phyloP scores from a whole-genome alignment of 2,329 filamentous ascomycete genomes.

The Botrytis aclada region DNA sequence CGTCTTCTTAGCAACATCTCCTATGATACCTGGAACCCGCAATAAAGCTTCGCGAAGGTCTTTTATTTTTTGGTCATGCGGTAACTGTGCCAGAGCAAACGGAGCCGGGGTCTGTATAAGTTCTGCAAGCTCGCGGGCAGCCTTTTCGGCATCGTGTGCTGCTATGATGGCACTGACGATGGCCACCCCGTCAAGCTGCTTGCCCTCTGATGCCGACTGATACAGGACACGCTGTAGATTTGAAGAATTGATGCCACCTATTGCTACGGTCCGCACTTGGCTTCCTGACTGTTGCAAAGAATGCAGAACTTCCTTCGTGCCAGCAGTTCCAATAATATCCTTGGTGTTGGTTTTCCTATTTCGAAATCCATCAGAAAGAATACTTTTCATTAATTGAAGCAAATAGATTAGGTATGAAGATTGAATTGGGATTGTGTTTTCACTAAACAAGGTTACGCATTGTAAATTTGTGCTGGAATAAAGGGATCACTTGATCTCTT shows the following conservation, averaged over 20 bases:
- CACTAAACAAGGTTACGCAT: neutral
- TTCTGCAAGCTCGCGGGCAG: slow-evolving; percentile 56
- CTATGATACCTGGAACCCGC: slow-evolving; percentile 47
- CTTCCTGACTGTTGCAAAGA: slow-evolving; percentile 46
- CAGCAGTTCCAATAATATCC: slow-evolving; percentile 70
- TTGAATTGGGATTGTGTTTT: neutral
- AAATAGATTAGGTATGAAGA: neutral
- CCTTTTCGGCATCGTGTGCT: slow-evolving; percentile 61
- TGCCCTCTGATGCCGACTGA: slow-evolving; percentile 56
- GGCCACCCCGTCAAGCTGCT: slow-evolving; percentile 74
- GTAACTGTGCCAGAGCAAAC: slow-evolving; percentile 27
- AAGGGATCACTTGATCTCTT: neutral
- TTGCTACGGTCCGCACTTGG: slow-evolving; percentile 68
- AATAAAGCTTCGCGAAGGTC: slow-evolving; percentile 30
- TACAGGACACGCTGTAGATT: slow-evolving; percentile 74
- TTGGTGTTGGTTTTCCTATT: slow-evolving; percentile 82
- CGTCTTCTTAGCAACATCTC: slow-evolving; percentile 56
- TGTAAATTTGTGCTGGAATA: neutral
- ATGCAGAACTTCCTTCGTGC: slow-evolving; percentile 63
- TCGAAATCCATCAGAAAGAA: slow-evolving; percentile 1
- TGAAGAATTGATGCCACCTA: slow-evolving; percentile 78
- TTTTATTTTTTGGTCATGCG: slow-evolving; percentile 24
- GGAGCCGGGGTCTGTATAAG: slow-evolving; percentile 46
- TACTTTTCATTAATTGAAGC: no score
- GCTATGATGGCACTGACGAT: slow-evolving; percentile 87